Base-by-base conservation (phyloP, 768 basidiomycete species). In the Podaxis sp. region DNA sequence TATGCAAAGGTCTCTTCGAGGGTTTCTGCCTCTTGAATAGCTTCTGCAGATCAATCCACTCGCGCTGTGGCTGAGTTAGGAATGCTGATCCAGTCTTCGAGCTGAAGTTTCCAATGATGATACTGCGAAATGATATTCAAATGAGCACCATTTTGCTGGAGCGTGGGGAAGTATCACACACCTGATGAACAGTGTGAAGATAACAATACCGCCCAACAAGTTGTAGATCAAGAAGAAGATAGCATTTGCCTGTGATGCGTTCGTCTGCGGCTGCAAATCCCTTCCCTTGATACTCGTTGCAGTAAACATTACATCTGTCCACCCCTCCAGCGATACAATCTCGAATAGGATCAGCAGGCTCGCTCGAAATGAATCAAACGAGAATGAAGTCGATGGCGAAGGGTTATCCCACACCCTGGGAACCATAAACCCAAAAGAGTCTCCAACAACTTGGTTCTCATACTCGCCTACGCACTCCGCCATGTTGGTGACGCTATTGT, bases 101-200 rank as follows among this genome's bases (percentile, higher is more conserved):
- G 54, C 87, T 88, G 76, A 97, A 97, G 73, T 96, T 96, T 51
- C 89, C 89, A 70, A 98, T 97, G 75, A 98, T 97, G 73, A 98
- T 93, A 80, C 94, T 96, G 63, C 15, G 63, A 60, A 63, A 52
- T 65, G 54, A 63, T 19, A 54, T 2, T 24, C 4, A 52, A 15
- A 25, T 71, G n/a, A 70, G 67, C 27, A 33, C 8, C 40, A 55
- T 22, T 24, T 50, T 12, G 12, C 46, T 49, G 46, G 43, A 37
- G 29, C 59, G 1, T 27, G 46, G 9, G 15, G 5, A 36, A 40
- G n/a, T 53, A 24, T 41, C 59, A 46, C 82, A 66, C 71, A 93
- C 94, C 92, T 93, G 75, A 97, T 85, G 75, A 96, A 95, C 40
- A 96, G 82, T 0, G 94, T 94, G 66, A 94, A 78, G 67, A 95